These are phyloP conservation scores for Leccinum sublutescens DNA, from an alignment of 768 basidiomycete species.

Conservation along the genomic window DNA sequence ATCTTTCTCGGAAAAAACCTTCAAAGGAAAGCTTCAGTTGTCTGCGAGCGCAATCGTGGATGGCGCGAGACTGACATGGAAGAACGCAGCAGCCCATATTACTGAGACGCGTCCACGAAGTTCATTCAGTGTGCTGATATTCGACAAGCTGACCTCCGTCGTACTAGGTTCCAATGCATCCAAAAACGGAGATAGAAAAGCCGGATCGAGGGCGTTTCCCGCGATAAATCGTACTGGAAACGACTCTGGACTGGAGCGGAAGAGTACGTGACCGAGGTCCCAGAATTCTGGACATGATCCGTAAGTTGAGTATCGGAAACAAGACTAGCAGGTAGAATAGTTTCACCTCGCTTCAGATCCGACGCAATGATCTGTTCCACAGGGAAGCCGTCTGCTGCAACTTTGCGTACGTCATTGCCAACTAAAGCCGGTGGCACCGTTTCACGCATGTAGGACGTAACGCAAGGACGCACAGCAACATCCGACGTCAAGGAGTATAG, in stretches of 20 bases:
- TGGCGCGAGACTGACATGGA: constrained; percentile 30
- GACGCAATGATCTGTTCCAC: constrained; percentile 35
- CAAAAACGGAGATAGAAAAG: constrained; percentile 37
- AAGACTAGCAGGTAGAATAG: not conserved
- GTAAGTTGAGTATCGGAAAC: not conserved
- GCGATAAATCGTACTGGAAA: constrained; percentile 56
- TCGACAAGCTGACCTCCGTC: constrained; percentile 24
- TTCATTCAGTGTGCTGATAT: constrained; percentile 42
- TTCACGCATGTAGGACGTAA: not conserved
- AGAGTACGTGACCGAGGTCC: constrained; percentile 61
- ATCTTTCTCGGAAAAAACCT: constrained; percentile 27
- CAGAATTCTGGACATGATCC: constrained; percentile 46
- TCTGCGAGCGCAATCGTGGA: constrained; percentile 21
- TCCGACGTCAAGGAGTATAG: constrained; percentile 45
- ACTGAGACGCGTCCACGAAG: constrained; percentile 46
- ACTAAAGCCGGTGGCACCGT: constrained; percentile 25
- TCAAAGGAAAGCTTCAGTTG: constrained; percentile 21
- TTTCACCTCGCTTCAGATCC: constrained; percentile 38
- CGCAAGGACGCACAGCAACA: constrained; percentile 38
- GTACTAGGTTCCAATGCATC: constrained; percentile 15
- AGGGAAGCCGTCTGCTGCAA: constrained; percentile 43
- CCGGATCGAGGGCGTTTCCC: constrained; percentile 53
- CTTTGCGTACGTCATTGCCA: constrained; percentile 42
- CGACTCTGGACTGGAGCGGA: constrained; percentile 47
- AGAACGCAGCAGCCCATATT: constrained; percentile 50